phyloP scores from a whole-genome alignment of 2,329 filamentous ascomycete species.

The Tolypocladium paradoxum region DNA sequence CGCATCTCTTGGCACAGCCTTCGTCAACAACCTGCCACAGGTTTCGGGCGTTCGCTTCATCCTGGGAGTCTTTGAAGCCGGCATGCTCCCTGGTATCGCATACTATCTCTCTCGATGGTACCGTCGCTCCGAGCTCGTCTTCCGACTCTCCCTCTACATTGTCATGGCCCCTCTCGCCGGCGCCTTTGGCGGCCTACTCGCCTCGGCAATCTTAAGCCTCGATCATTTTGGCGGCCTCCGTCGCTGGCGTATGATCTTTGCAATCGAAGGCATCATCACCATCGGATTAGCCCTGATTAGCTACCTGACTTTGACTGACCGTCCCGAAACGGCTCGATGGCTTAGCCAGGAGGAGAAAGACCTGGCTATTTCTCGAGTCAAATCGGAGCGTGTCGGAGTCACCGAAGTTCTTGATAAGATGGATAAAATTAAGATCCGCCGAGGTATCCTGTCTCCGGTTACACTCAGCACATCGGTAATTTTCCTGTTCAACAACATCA shows the following conservation, averaged over 20 bases:
- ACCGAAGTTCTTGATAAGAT: constrained; percentile 54
- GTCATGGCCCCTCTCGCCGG: constrained; percentile 61
- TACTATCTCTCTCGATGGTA: constrained; percentile 69
- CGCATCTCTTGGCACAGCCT: constrained; percentile 53
- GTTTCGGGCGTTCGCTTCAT: constrained; percentile 54
- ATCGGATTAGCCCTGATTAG: constrained; percentile 43
- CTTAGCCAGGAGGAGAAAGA: constrained; percentile 54
- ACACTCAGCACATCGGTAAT: constrained; percentile 45
- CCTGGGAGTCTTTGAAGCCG: constrained; percentile 59
- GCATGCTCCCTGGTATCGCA: constrained; percentile 62
- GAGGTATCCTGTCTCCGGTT: constrained; percentile 54
- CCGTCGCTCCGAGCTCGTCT: constrained; percentile 54
- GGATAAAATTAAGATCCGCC: constrained; percentile 44
- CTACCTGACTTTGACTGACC: constrained; percentile 56
- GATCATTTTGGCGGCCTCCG: constrained; percentile 43
- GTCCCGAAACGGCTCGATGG: constrained; percentile 58
- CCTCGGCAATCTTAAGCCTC: constrained; percentile 52
- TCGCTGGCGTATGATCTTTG: constrained; percentile 60
- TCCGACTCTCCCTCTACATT: constrained; percentile 57
- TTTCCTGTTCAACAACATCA: constrained; percentile 58
- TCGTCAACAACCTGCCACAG: constrained; percentile 42
- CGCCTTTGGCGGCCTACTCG: constrained; percentile 59
- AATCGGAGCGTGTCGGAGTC: constrained; percentile 54
- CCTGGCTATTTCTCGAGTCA: constrained; percentile 54
- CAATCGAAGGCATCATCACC: constrained; percentile 54